Percentiles rank a stretch among this genome's conserved stretches.
Conservation (phyloP, 768 basidiomycete genomes). For the Wakefieldia striispora region DNA sequence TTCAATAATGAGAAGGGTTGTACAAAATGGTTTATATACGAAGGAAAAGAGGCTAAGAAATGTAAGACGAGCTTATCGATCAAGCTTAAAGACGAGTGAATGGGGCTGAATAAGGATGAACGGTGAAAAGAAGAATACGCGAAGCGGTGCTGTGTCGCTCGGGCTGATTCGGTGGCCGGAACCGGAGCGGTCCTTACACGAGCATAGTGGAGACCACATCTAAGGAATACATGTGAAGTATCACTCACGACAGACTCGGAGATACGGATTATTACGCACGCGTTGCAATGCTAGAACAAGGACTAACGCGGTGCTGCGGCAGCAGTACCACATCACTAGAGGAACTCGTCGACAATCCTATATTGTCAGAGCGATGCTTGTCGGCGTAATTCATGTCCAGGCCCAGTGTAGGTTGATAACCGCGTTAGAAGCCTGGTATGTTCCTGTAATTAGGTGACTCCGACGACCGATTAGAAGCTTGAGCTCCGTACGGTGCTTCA, state of each 20-base stretch:
- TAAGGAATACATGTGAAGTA: slow-evolving; percentile 32
- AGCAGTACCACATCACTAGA: slow-evolving; percentile 51
- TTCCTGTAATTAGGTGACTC: slow-evolving; percentile 32
- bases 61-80: no score
- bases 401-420: slow-evolving; percentile 38
- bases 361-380: slow-evolving; percentile 33
- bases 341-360: slow-evolving; percentile 24
- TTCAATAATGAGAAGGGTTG: no score
- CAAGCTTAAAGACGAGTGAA: no score
- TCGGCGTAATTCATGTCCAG: slow-evolving; percentile 38
- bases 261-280: slow-evolving; percentile 54
- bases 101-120: no score
- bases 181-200: no score
- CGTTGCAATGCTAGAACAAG: slow-evolving; percentile 72
- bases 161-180: no score
- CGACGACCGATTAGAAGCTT: slow-evolving; percentile 39
- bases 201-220: slow-evolving; percentile 84
- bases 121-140: no score
- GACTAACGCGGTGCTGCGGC: slow-evolving; percentile 53
- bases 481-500: slow-evolving; percentile 29
- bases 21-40: no score
- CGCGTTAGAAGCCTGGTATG: slow-evolving; percentile 29
- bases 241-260: slow-evolving; percentile 12
- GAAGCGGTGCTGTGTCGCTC: no score
- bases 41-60: no score